These are phyloP conservation scores for Rutstroemia sp. DNA, from an alignment of 2,329 filamentous ascomycete genomes.

Conservation along the genomic window DNA sequence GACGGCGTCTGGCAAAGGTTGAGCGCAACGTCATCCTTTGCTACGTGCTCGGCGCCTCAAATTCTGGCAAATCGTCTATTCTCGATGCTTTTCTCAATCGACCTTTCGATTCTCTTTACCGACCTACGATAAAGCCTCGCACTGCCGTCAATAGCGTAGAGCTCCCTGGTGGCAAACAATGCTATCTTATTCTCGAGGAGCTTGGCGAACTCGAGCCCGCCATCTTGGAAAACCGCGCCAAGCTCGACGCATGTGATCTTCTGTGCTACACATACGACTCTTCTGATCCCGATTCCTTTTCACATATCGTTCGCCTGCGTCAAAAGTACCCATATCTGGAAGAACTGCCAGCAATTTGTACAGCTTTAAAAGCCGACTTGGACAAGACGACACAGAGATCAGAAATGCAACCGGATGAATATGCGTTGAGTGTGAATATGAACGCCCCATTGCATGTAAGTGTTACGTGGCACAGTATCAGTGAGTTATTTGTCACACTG, in stretches of 20 bases:
- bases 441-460: slow-evolving; percentile 88
- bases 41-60: slow-evolving; percentile 79
- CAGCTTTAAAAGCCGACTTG: slow-evolving; percentile 87
- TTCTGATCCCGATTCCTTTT: slow-evolving; percentile 91
- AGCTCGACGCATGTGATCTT: slow-evolving; percentile 87
- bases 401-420: slow-evolving; percentile 85
- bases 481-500: slow-evolving; percentile 84
- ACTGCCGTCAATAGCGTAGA: slow-evolving; percentile 95
- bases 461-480: slow-evolving; percentile 88
- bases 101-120: slow-evolving; percentile 76
- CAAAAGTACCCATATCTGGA: slow-evolving; percentile 76
- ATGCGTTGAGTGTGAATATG: slow-evolving; percentile 80
- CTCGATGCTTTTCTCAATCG: slow-evolving; percentile 87
- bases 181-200: slow-evolving; percentile 92
- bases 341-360: slow-evolving; percentile 84
- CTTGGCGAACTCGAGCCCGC: slow-evolving; percentile 93
- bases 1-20: slow-evolving; percentile 73
- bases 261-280: slow-evolving; percentile 96
- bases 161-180: slow-evolving; percentile 90
- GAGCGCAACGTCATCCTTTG: slow-evolving; percentile 93
- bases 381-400: slow-evolving; percentile 96
- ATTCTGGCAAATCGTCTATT: slow-evolving; percentile 84
- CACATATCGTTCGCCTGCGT: slow-evolving; percentile 78
- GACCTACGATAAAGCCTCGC: slow-evolving; percentile 89
- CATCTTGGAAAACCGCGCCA: slow-evolving; percentile 83